These are phyloP conservation scores for Syncephalastrum monosporum DNA, from an alignment of 371 early-diverging fungal species.

Conservation along the genomic window DNA sequence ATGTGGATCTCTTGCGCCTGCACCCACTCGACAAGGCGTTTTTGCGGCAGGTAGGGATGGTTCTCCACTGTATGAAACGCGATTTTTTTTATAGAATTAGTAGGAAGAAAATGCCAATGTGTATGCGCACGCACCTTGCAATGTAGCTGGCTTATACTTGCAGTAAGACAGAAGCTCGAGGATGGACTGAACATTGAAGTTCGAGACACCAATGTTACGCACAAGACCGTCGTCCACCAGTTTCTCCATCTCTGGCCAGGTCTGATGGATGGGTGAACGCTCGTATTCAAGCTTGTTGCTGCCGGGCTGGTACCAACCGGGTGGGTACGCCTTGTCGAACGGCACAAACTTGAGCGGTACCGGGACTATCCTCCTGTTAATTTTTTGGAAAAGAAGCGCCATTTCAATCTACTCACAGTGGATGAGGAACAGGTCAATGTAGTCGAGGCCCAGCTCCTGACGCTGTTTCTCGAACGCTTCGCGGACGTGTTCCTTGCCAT, in stretches of 20 bases:
- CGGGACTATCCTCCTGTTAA: constrained; percentile 9
- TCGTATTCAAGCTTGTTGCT: constrained; percentile 9
- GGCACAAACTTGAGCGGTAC: constrained; percentile 17
- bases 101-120: too few relatives aligned
- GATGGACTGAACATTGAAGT: constrained; percentile 40
- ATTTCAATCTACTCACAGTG: constrained; percentile 16
- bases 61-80: constrained; percentile 54
- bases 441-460: constrained; percentile 48
- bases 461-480: constrained; percentile 47
- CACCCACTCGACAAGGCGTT: constrained; percentile 27
- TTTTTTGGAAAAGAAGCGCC: neutral
- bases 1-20: constrained; percentile 38
- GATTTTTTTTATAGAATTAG: too few relatives aligned
- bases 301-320: constrained; percentile 11
- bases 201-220: constrained; percentile 60
- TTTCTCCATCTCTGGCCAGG: constrained; percentile 27
- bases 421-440: constrained; percentile 61
- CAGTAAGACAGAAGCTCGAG: constrained; percentile 36
- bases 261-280: constrained; percentile 15
- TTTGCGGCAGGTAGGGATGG: constrained; percentile 60
- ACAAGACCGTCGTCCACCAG: constrained; percentile 22
- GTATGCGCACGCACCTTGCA: constrained; percentile 7
- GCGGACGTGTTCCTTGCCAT: constrained; percentile 44
- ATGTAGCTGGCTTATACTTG: constrained; percentile 24
- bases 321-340: constrained; percentile 11